These are phyloP conservation scores for Diaporthe eres DNA, from an alignment of 2,329 filamentous ascomycete genomes.

Conservation along the genomic window DNA sequence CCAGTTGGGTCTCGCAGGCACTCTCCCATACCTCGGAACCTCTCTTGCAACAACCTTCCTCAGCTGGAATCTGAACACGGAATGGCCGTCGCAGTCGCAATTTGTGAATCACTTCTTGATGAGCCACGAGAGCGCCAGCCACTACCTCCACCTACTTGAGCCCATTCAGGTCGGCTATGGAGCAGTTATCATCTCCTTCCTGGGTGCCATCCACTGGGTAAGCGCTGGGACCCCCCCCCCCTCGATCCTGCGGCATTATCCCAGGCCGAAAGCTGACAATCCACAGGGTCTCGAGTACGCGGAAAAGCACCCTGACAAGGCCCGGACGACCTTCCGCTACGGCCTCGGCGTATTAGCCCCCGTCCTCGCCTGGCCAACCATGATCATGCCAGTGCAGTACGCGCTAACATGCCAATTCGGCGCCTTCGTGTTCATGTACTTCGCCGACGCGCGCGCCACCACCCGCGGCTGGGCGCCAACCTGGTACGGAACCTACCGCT, in stretches of 20 bases:
- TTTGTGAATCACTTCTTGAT: slow-evolving; percentile 77
- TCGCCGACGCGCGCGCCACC: slow-evolving; percentile 82
- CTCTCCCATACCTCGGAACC: slow-evolving; percentile 88
- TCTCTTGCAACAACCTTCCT: slow-evolving; percentile 87
- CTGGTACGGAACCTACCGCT: slow-evolving; percentile 93
- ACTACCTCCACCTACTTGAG: slow-evolving; percentile 82
- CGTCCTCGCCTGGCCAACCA: slow-evolving; percentile 89
- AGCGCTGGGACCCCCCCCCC: slow-evolving; percentile 31
- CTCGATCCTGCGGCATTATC: background rate
- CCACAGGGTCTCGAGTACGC: slow-evolving; percentile 82
- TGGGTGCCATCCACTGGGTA: slow-evolving; percentile 92
- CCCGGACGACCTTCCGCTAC: slow-evolving; percentile 84
- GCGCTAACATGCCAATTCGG: slow-evolving; percentile 89
- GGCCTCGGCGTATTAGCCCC: slow-evolving; percentile 85
- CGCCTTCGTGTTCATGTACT: slow-evolving; percentile 88
- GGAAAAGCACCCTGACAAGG: slow-evolving; percentile 70
- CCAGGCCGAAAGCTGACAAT: background rate
- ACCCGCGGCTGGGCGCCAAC: slow-evolving; percentile 82
- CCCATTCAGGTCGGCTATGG: slow-evolving; percentile 93
- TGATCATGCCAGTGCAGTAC: slow-evolving; percentile 86
- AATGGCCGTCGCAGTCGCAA: slow-evolving; percentile 69
- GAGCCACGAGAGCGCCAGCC: slow-evolving; percentile 77
- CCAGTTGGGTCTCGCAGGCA: slow-evolving; percentile 80
- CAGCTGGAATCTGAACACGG: slow-evolving; percentile 84
- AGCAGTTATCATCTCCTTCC: slow-evolving; percentile 92